Evolutionary conservation across 2,329 filamentous ascomycete species (phyloP).

Genomic region (Paecilomyces niveus): DNA sequence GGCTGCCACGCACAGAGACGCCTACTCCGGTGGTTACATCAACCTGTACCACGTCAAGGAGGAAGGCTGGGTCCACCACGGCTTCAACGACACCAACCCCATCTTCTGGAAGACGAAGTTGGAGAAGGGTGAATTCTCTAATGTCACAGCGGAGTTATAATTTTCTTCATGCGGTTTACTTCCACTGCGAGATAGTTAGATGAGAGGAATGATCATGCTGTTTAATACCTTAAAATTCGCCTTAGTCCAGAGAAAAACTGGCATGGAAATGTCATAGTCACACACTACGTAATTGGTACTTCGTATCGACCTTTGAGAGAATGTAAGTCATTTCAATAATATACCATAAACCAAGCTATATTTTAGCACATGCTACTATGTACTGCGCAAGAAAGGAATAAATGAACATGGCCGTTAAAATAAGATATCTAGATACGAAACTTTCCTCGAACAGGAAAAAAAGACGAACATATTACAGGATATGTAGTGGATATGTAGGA

Average conservation of each 20-base stretch:
- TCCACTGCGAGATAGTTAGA: not conserved
- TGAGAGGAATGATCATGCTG: not conserved
- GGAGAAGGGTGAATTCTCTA: constrained; percentile 96
- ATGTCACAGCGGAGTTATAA: constrained; percentile 70
- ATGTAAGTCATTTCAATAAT: not conserved
- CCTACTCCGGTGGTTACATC: constrained; percentile 98
- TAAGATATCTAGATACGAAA: no score
- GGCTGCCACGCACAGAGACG: constrained; percentile 92
- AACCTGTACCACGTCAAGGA: constrained; percentile 99
- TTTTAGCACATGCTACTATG: not conserved
- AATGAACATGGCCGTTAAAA: no score
- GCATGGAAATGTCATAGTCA: not conserved
- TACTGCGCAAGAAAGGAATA: no score
- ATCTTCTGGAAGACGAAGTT: constrained; percentile 99
- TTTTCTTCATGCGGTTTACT: not conserved
- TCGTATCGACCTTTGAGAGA: no score
- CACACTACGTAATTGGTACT: not conserved
- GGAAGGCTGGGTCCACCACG: constrained; percentile 97
- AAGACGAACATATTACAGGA: not conserved
- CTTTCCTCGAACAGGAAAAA: no score
- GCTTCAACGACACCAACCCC: constrained; percentile 95
- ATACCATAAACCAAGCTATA: not conserved
- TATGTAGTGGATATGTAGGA: not conserved
- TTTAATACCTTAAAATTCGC: not conserved
- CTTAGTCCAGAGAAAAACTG: not conserved